Conservation (phyloP, 495 filamentous ascomycete species). For the Sordaria brevicollis region DNA sequence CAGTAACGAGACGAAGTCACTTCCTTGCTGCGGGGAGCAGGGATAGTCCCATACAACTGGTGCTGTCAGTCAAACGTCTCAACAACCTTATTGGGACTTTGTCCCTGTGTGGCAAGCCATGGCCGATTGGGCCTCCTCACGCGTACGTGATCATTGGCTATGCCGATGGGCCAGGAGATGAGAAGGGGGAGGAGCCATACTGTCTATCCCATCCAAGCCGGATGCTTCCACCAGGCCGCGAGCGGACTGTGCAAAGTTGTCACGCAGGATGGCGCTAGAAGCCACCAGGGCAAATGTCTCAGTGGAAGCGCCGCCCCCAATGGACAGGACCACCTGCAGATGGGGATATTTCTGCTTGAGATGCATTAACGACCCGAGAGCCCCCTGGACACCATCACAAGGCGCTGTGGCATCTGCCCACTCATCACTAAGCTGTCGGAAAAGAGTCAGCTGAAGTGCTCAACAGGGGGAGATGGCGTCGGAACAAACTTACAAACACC, state of each 20-base stretch:
- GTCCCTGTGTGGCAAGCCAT: constrained; percentile 1
- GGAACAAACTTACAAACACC: constrained; percentile 55
- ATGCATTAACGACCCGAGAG: constrained; percentile 63
- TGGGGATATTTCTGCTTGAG: constrained; percentile 67
- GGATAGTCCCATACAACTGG: constrained; percentile 92
- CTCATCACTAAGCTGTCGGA: constrained; percentile 67
- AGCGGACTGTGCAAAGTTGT: constrained; percentile 66
- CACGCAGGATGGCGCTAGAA: constrained; percentile 44
- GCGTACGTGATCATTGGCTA: constrained; percentile 1
- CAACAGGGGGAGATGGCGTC: constrained; percentile 1
- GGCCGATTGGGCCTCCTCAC: constrained; percentile 1
- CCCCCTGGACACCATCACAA: constrained; percentile 69
- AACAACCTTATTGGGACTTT: not conserved
- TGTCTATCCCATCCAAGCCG: constrained; percentile 77
- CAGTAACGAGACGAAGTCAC: constrained; percentile 63
- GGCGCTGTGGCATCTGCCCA: constrained; percentile 72
- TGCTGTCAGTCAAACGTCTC: constrained; percentile 7
- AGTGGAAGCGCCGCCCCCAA: constrained; percentile 74
- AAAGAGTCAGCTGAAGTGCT: constrained; percentile 14
- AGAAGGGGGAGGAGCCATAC: constrained; percentile 35
- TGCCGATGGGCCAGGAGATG: not conserved
- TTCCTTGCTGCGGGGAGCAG: constrained; percentile 53
- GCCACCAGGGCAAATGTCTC: constrained; percentile 71
- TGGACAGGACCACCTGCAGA: constrained; percentile 72
- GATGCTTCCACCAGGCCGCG: constrained; percentile 62